phyloP scores from a whole-genome alignment of 2,329 filamentous ascomycete species.

The Pyrenochaeta sp. region DNA sequence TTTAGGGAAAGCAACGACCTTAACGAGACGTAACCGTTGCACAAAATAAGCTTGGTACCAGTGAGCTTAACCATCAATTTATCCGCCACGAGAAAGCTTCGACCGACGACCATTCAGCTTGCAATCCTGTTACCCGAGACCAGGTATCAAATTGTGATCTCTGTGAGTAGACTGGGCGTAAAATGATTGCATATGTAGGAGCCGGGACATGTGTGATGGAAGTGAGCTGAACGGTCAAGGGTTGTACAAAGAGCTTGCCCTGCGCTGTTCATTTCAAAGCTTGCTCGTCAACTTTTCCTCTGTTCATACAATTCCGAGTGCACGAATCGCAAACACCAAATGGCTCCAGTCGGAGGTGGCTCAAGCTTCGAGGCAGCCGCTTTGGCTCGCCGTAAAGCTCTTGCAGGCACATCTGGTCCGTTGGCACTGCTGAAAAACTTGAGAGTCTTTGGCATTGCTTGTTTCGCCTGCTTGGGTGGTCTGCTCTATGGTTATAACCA shows the following conservation, averaged over 20 bases:
- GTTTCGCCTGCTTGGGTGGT: constrained; percentile 61
- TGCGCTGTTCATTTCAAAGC: no score
- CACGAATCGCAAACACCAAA: constrained; percentile 21
- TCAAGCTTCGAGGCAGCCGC: constrained; percentile 51
- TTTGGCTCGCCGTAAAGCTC: constrained; percentile 49
- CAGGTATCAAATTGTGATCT: constrained; percentile 14
- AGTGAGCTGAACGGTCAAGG: constrained; percentile 3
- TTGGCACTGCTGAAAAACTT: constrained; percentile 59
- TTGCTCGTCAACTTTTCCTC: not conserved
- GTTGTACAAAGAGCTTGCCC: constrained; percentile 5
- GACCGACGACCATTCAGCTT: constrained; percentile 13
- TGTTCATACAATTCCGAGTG: not conserved
- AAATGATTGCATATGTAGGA: constrained; percentile 9
- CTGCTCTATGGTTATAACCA: constrained; percentile 76
- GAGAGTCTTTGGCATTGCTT: constrained; percentile 62
- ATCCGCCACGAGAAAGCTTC: constrained; percentile 20
- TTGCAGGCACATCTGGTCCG: constrained; percentile 52
- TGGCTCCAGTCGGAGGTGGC: constrained; percentile 49
- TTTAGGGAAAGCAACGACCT: not conserved
- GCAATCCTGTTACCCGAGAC: constrained; percentile 7
- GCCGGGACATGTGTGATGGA: not conserved
- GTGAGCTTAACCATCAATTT: constrained; percentile 24
- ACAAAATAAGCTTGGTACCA: constrained; percentile 13
- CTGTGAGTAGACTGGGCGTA: constrained; percentile 5
- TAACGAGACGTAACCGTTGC: constrained; percentile 7